Percentiles rank a stretch among this genome's conserved stretches.
phyloP scores from a whole-genome alignment of 2,329 filamentous ascomycete species.

The Colletotrichum chrysophilum region DNA sequence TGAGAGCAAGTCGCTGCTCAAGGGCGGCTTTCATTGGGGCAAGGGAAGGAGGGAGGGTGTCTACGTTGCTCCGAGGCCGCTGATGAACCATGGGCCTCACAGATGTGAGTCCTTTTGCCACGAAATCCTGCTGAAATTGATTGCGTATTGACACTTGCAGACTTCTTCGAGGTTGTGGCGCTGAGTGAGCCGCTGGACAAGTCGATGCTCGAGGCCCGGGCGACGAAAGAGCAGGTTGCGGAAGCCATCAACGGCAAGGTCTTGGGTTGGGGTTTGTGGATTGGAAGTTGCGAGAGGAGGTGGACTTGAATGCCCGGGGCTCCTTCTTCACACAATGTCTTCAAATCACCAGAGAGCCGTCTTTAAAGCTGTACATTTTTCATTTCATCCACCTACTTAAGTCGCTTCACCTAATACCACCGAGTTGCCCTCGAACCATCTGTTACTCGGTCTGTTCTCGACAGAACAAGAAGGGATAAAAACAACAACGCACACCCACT shows the following conservation, averaged over 20 bases:
- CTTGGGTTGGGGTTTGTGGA: constrained; percentile 54
- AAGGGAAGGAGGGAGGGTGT: constrained; percentile 41
- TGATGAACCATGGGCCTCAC: constrained; percentile 56
- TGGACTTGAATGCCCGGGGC: constrained; percentile 26
- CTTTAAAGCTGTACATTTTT: neutral
- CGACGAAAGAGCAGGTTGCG: constrained; percentile 47
- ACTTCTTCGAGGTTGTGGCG: constrained; percentile 55
- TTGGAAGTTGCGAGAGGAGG: constrained; percentile 48
- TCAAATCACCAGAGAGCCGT: neutral
- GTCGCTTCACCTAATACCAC: neutral
- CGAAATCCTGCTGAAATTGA: neutral
- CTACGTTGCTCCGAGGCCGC: constrained; percentile 51
- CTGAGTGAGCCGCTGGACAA: constrained; percentile 47
- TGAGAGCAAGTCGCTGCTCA: constrained; percentile 32
- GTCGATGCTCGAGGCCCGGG: constrained; percentile 37
- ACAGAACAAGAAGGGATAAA: neutral
- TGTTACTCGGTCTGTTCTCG: neutral
- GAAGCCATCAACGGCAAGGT: constrained; percentile 51
- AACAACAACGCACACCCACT: neutral
- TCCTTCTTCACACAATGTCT: neutral
- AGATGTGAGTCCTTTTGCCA: constrained; percentile 40
- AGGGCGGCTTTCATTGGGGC: constrained; percentile 53
- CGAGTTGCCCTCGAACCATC: neutral
- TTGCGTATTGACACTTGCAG: constrained; percentile 24
- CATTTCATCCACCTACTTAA: neutral